A percentile compares a stretch with the other conserved stretches of the same genome.
These are phyloP conservation scores for Spathaspora sp. DNA, from an alignment of 1,139 yeast species.

Conservation along the genomic window DNA sequence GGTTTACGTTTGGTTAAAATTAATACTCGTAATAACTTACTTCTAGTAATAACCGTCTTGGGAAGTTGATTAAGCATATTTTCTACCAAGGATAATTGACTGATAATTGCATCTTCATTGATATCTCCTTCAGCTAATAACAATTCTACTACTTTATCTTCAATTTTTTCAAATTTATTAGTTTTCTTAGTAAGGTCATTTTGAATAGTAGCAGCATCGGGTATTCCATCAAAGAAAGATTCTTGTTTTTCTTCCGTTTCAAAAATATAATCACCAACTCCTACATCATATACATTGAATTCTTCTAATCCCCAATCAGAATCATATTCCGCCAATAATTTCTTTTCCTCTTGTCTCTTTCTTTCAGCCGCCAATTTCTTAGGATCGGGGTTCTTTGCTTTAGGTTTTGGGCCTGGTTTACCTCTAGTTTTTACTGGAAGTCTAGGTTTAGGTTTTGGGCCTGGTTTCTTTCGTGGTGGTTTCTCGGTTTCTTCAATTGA, in stretches of 20 bases:
- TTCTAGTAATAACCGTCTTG: constrained; percentile 27
- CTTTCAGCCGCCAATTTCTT: constrained; percentile 14
- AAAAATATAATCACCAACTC: constrained; percentile 36
- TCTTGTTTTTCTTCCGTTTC: constrained; percentile 33
- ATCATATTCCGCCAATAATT: constrained; percentile 26
- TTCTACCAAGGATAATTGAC: constrained; percentile 19
- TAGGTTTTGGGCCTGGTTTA: constrained; percentile 5
- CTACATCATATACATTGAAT: constrained; percentile 19
- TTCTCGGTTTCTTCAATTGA: constrained; percentile 11
- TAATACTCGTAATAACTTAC: constrained; percentile 32
- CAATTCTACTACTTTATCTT: constrained; percentile 18
- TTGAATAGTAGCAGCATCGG: constrained; percentile 22
- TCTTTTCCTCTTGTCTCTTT: constrained; percentile 22
- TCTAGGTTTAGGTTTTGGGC: constrained; percentile 14
- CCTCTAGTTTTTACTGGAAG: constrained; percentile 6
- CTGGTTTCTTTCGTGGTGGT: constrained; percentile 6
- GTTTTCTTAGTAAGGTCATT: constrained; percentile 17
- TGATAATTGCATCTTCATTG: constrained; percentile 9
- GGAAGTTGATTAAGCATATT: constrained; percentile 26
- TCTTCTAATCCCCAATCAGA: constrained; percentile 49
- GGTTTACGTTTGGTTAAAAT: constrained; percentile 34
- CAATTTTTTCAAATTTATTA: constrained; percentile 21
- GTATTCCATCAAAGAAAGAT: constrained; percentile 25
- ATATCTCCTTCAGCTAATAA: constrained; percentile 16
- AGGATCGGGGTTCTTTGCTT: constrained; percentile 3